These are phyloP conservation scores for Pterocarpus santalinus DNA, from an alignment of 306 rosid species.

Conservation along the genomic window DNA sequence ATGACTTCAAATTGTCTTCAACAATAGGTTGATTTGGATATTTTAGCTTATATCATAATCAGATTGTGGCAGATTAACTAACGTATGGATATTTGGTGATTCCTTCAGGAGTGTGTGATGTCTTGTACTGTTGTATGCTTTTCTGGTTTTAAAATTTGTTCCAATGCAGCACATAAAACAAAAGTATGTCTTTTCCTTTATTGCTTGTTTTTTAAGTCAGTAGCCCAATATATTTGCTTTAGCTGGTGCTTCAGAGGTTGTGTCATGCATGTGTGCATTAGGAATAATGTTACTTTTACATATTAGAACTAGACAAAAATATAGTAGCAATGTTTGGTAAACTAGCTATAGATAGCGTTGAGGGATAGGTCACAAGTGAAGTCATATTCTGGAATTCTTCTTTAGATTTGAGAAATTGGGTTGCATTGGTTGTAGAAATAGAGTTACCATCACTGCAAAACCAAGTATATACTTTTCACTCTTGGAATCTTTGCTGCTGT, in stretches of 20 bases:
- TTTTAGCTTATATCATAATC: not conserved
- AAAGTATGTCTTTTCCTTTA: not conserved
- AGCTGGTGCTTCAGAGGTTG: not conserved
- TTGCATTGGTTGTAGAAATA: constrained; percentile 1
- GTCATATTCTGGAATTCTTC: not conserved
- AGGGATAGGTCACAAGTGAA: not conserved
- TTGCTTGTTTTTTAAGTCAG: not conserved
- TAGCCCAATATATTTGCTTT: not conserved
- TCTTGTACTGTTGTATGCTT: too few species aligned
- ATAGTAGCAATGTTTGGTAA: too few species aligned
- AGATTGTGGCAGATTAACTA: not conserved
- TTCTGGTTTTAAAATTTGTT: too few species aligned
- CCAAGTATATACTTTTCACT: not conserved
- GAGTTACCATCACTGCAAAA: constrained; percentile 1
- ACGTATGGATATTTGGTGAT: not conserved
- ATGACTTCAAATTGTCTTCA: not conserved
- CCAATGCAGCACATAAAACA: not conserved
- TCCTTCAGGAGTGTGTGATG: too few species aligned
- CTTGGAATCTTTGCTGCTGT: not conserved
- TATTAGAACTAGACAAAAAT: too few species aligned
- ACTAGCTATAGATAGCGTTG: too few species aligned
- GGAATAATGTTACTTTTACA: not conserved
- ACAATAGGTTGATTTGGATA: not conserved
- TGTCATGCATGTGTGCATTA: not conserved
- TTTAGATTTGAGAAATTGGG: not conserved